A percentile compares a stretch with the other conserved stretches of the same genome.
Evolutionary conservation across 129 eudicot species (phyloP).

Genomic region (Smallanthus sonchifolius): DNA sequence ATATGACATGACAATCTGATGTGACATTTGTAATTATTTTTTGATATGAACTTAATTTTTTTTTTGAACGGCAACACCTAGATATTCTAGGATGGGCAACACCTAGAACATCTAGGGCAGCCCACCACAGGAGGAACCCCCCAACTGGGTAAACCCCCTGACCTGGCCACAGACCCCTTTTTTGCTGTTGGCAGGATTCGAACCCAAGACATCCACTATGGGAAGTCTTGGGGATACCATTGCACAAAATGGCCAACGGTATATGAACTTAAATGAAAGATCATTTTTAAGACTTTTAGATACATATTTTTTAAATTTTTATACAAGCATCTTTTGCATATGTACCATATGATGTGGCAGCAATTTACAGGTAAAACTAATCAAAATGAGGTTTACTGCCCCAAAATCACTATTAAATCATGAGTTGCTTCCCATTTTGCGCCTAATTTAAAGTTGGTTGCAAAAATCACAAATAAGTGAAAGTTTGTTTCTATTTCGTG

Average conservation of each 20-base stretch:
- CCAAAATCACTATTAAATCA: not conserved
- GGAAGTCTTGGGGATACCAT: too few species aligned
- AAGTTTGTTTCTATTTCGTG: not conserved
- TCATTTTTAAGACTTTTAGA: not conserved
- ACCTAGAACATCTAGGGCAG: too few species aligned
- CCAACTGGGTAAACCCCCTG: too few species aligned
- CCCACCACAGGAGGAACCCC: too few species aligned
- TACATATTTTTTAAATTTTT: not conserved
- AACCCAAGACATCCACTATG: too few species aligned
- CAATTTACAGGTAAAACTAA: not conserved
- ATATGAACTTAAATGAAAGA: not conserved
- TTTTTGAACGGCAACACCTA: too few species aligned
- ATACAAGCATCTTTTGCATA: not conserved
- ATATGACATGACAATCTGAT: not conserved
- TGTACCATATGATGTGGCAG: not conserved
- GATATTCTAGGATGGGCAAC: too few species aligned
- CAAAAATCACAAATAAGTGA: not conserved
- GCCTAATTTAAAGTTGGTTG: not conserved
- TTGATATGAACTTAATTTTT: not conserved
- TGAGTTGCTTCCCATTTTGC: not conserved
- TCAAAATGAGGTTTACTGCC: not conserved
- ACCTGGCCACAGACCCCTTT: too few species aligned
- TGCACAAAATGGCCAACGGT: too few species aligned
- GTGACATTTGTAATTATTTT: not conserved
- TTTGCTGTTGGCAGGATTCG: too few species aligned